A percentile compares a stretch with the other conserved stretches of the same genome.
Evolutionary conservation across 495 filamentous ascomycete genomes (phyloP).

Genomic region (Penicillium steckii): DNA sequence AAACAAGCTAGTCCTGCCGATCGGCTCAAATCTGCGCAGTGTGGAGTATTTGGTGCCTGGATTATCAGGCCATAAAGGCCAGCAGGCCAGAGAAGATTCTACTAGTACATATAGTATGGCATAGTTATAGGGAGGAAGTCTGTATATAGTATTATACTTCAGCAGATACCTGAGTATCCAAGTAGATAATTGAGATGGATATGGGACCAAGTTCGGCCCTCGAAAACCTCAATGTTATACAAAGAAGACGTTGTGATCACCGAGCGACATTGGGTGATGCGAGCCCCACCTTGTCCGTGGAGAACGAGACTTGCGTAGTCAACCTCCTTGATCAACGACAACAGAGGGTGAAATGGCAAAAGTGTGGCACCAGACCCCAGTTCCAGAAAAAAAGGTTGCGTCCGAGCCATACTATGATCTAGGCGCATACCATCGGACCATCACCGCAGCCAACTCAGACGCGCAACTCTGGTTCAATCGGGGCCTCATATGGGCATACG

Average conservation of each 20-base stretch:
- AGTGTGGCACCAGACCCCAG: conserved; percentile 9
- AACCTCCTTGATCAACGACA: not conserved
- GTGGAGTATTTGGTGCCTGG: conserved; percentile 4
- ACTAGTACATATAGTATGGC: too few relatives aligned
- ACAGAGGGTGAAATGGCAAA: not conserved
- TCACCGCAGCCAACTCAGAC: conserved; percentile 42
- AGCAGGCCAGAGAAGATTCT: too few relatives aligned
- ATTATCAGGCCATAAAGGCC: too few relatives aligned
- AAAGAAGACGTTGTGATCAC: not conserved
- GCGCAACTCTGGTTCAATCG: conserved; percentile 61
- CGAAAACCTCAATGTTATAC: not conserved
- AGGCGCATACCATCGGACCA: conserved; percentile 47
- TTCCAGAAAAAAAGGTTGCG: conserved; percentile 4
- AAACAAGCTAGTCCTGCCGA: conserved; percentile 11
- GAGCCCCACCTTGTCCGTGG: conserved; percentile 1
- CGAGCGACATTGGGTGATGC: not conserved
- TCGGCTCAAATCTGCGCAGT: conserved; percentile 18
- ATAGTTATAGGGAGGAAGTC: too few relatives aligned
- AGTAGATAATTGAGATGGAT: too few relatives aligned
- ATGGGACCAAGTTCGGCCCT: too few relatives aligned
- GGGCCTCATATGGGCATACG: conserved; percentile 62
- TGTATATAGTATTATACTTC: too few relatives aligned
- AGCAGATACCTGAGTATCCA: too few relatives aligned
- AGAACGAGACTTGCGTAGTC: not conserved
- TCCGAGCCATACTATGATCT: conserved; percentile 52